Conservation (phyloP, 2,329 filamentous ascomycete genomes). For the Aspergillus proliferans region DNA sequence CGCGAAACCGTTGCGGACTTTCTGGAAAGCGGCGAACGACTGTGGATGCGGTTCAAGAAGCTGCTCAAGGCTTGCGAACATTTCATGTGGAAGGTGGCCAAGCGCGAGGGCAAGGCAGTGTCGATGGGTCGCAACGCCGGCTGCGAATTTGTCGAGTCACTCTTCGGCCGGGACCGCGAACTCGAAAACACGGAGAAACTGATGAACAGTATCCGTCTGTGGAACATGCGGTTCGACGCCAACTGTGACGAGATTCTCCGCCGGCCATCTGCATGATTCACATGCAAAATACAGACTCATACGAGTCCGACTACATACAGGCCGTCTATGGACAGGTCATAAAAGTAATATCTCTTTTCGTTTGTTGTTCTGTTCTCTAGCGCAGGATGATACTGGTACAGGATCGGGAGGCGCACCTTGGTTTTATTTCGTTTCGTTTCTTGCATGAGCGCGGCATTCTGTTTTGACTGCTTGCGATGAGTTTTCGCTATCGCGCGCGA, state of each 20-base stretch:
- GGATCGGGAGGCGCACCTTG: constrained; percentile 1
- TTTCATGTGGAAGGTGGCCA: constrained; percentile 88
- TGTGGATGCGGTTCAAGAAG: constrained; percentile 77
- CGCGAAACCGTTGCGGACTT: constrained; percentile 83
- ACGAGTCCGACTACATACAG: constrained; percentile 1
- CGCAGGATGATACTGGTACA: constrained; percentile 1
- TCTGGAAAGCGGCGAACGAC: constrained; percentile 76
- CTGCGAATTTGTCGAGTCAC: constrained; percentile 89
- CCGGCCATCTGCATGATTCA: constrained; percentile 39
- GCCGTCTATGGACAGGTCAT: constrained; percentile 5
- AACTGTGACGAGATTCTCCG: constrained; percentile 87
- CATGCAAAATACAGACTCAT: constrained; percentile 1
- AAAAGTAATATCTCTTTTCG: constrained; percentile 7
- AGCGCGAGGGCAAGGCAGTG: constrained; percentile 61
- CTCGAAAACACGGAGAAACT: constrained; percentile 84
- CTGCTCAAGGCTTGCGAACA: constrained; percentile 87
- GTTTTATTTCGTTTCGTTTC: constrained; percentile 11
- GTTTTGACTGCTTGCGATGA: constrained; percentile 6
- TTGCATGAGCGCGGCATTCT: constrained; percentile 19
- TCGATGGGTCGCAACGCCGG: constrained; percentile 88
- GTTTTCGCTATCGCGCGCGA: neutral
- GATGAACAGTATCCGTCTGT: constrained; percentile 81
- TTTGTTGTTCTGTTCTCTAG: constrained; percentile 1
- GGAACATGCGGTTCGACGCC: constrained; percentile 90
- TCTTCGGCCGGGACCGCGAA: constrained; percentile 88